phyloP scores from a whole-genome alignment of 164 flowering plant species.

The Stephania japonica region DNA sequence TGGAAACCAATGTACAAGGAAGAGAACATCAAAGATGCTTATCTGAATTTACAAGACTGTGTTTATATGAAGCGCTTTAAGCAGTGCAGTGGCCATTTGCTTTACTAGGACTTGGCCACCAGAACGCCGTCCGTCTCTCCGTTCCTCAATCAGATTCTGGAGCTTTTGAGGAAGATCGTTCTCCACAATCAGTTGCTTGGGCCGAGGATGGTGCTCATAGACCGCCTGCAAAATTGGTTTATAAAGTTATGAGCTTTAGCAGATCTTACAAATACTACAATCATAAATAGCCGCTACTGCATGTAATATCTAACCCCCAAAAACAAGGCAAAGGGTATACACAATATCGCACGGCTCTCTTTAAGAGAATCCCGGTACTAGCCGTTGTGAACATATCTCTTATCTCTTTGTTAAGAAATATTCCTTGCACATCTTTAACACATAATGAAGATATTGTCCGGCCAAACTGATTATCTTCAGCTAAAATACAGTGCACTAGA shows the following conservation, averaged over 20 bases:
- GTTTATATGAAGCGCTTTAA: slow-evolving; percentile 94
- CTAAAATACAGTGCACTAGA: neutral
- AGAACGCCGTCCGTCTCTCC: slow-evolving; percentile 82
- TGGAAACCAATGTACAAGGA: slow-evolving; percentile 11
- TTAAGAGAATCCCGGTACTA: too few species aligned
- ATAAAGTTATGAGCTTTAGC: slow-evolving; percentile 1
- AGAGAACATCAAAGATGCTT: neutral
- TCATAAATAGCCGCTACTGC: too few species aligned
- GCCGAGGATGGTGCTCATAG: slow-evolving; percentile 97
- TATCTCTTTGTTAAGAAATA: too few species aligned
- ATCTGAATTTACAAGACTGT: slow-evolving; percentile 66
- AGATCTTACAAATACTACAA: neutral
- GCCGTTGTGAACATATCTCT: too few species aligned
- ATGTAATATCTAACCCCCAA: too few species aligned
- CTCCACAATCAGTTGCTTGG: slow-evolving; percentile 96
- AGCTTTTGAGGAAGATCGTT: slow-evolving; percentile 93
- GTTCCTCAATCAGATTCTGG: slow-evolving; percentile 87
- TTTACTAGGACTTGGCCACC: slow-evolving; percentile 97
- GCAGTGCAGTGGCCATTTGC: slow-evolving; percentile 97
- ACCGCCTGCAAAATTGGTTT: slow-evolving; percentile 51
- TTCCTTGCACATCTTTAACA: neutral
- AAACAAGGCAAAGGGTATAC: too few species aligned
- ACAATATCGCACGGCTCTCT: too few species aligned
- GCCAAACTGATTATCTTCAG: neutral
- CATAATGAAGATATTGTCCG: neutral